These are phyloP conservation scores for Zoysia matrella DNA, from an alignment of 202 grass and related monocot genomes.

Conservation along the genomic window DNA sequence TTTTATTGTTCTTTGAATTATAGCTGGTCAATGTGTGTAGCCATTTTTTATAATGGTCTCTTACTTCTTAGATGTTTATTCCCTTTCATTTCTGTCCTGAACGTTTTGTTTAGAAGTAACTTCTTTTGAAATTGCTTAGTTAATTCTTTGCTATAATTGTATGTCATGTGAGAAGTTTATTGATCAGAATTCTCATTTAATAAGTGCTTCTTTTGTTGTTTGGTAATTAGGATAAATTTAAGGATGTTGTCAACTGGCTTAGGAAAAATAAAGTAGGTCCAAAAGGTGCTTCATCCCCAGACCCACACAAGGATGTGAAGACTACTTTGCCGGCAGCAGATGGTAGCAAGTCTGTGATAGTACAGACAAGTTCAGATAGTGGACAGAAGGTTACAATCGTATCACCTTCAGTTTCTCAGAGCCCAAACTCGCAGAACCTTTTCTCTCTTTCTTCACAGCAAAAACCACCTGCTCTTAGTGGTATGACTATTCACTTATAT, in stretches of 20 bases:
- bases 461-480: conserved; percentile 41
- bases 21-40: conserved; percentile 9
- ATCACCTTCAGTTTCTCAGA: conserved; percentile 48
- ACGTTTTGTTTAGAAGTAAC: background rate
- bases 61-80: background rate
- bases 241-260: conserved; percentile 95
- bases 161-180: conserved; percentile 1
- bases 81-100: conserved; percentile 2
- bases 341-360: conserved; percentile 39
- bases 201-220: conserved; percentile 15
- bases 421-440: conserved; percentile 45
- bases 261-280: conserved; percentile 63
- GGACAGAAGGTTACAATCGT: conserved; percentile 31
- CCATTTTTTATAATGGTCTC: background rate
- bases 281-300: conserved; percentile 45
- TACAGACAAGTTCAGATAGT: conserved; percentile 45
- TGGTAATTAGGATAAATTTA: conserved; percentile 78
- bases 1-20: background rate
- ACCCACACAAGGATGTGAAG: conserved; percentile 52
- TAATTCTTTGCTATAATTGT: background rate
- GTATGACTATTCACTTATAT: conserved; percentile 35
- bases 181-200: conserved; percentile 18
- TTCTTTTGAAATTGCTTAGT: background rate
- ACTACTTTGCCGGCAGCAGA: conserved; percentile 26
- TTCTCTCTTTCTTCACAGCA: conserved; percentile 47